Evolutionary conservation across 352 stramenopile species (phyloP), one percentile per base, ranked within the genome.

Genomic region (Globisporangium carolinianum): DNA sequence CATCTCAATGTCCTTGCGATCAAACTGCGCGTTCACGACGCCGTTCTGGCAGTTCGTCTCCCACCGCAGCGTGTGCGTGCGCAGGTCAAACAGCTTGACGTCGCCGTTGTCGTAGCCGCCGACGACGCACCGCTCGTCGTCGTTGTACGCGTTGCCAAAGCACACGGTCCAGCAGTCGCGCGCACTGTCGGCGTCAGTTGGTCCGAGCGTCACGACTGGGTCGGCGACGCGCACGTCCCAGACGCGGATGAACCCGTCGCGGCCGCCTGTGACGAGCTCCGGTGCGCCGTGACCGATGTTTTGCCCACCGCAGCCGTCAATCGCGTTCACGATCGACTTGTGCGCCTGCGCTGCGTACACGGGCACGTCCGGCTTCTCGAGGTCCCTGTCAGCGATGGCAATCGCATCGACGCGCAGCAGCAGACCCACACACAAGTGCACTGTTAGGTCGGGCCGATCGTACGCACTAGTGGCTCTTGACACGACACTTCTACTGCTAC

Each of bases 61-160:
- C 90, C 94, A 99, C 51, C 89, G 73, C 63, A 98, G 75, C 56
- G 79, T 79, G 63, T 96, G 97, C 5, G 90, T 97, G 37, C 96
- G 79, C 51, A 98, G 66, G 62, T 99, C 96, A 58, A 98, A 99
- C 66, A 99, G 75, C 75, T 98, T 98, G 51, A 99, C 71, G 72
- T 99, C 96, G 47, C 96, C 96, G 61, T 99, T 99, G 77, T 98
- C 96, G 68, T 96, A 99, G 6, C 96, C 96, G 14, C 91, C 91
- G 15, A 88, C 80, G 12, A 99, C 76, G 55, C 82, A 97, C 10
- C 96, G 86, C 62, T 99, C 96, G 10, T 88, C 69, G 58, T 98
- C 92, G 55, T 86, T 98, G 77, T 91, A 98, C 36, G 88, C 84
- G 70, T 99, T 98, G 52, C 96, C 96, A 66, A 99, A 98, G 49